phyloP scores from a whole-genome alignment of 2,329 filamentous ascomycete species.

The Pleomassaria siparia region DNA sequence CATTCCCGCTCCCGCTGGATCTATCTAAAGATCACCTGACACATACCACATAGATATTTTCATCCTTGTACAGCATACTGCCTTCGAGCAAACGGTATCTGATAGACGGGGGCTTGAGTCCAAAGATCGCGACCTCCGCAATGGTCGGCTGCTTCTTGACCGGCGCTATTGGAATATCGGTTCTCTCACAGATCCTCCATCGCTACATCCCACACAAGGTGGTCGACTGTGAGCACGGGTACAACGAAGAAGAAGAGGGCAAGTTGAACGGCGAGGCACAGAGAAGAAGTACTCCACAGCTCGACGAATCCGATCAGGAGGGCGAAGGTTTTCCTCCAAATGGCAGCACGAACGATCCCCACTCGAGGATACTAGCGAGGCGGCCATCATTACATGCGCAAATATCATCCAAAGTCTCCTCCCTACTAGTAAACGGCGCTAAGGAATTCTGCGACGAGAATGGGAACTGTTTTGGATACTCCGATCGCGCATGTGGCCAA shows the following conservation, averaged over 20 bases:
- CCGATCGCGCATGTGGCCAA: constrained; percentile 58
- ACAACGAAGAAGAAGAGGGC: constrained; percentile 57
- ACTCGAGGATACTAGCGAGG: constrained; percentile 11
- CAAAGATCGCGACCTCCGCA: constrained; percentile 67
- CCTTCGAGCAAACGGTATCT: constrained; percentile 83
- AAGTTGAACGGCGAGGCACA: constrained; percentile 32
- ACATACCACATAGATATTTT: constrained; percentile 70
- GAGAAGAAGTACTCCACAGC: constrained; percentile 10
- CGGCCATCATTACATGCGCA: constrained; percentile 46
- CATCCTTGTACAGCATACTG: constrained; percentile 88
- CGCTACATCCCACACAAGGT: constrained; percentile 75
- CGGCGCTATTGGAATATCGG: constrained; percentile 75
- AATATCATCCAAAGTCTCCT: constrained; percentile 49
- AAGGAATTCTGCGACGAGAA: constrained; percentile 58
- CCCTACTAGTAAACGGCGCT: constrained; percentile 51
- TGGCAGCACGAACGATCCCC: constrained; percentile 20
- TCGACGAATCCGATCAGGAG: constrained; percentile 15
- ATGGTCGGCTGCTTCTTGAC: constrained; percentile 70
- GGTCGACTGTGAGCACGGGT: constrained; percentile 76
- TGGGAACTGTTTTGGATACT: constrained; percentile 63
- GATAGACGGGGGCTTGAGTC: constrained; percentile 64
- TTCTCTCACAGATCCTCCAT: constrained; percentile 71
- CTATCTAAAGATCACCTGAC: constrained; percentile 12
- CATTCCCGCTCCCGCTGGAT: neutral
- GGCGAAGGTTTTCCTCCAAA: constrained; percentile 17